Conservation (phyloP, 2,329 filamentous ascomycete species). For the Orbilia quercus region DNA sequence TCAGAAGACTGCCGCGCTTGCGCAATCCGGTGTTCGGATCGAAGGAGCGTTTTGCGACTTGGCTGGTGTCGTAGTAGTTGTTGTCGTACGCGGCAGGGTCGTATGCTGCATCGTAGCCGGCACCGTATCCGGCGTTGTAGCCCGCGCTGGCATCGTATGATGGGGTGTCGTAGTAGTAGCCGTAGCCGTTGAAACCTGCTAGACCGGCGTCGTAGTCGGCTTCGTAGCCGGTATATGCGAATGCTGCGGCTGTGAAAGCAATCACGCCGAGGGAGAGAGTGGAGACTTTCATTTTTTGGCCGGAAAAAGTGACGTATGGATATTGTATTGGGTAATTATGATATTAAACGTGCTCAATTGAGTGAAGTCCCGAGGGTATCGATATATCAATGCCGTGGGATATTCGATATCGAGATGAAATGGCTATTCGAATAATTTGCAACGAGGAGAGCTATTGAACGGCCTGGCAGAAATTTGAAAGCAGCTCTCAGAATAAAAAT, state of each 20-base stretch:
- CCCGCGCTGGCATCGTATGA: background rate
- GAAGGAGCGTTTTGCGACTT: background rate
- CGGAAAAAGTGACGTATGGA: background rate
- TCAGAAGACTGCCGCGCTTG: conserved; percentile 12
- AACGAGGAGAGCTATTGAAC: background rate
- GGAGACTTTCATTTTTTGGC: conserved; percentile 35
- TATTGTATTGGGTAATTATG: no score
- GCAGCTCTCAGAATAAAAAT: background rate
- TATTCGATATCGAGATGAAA: background rate
- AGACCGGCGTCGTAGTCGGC: background rate
- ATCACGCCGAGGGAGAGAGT: conserved; percentile 1
- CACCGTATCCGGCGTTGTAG: background rate
- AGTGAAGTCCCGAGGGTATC: no score
- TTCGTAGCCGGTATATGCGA: background rate
- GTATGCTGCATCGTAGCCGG: background rate
- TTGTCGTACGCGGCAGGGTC: background rate
- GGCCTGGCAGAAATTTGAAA: background rate
- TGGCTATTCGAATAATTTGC: background rate
- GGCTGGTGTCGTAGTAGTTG: background rate
- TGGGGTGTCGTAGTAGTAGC: background rate
- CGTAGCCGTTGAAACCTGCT: conserved; percentile 2
- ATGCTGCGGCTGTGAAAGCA: conserved; percentile 4
- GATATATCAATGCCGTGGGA: no score
- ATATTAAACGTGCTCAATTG: no score
- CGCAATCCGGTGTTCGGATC: background rate